Conservation (phyloP, 176 grass and related monocot genomes). For the Carex scoparia region DNA sequence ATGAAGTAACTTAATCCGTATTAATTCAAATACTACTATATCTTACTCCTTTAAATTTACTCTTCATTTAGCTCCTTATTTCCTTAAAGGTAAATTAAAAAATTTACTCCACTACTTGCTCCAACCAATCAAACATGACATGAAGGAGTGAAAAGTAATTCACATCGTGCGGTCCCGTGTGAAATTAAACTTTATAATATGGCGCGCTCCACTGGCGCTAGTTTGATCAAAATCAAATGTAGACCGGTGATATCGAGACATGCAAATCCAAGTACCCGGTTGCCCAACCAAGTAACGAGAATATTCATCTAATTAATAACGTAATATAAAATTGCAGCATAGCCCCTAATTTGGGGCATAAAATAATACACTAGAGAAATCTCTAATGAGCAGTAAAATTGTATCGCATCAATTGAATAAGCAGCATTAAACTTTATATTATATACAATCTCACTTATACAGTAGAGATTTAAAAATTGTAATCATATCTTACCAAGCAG, state of each 20-base stretch:
- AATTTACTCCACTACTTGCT: too few species aligned
- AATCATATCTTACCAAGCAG: constrained; percentile 50
- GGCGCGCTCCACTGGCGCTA: too few species aligned
- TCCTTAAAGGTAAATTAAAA: too few species aligned
- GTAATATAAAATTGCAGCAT: not conserved
- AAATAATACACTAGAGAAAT: not conserved
- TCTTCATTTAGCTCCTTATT: too few species aligned
- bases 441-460: constrained; percentile 1
- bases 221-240: not conserved
- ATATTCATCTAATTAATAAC: not conserved
- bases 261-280: not conserved
- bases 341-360: not conserved
- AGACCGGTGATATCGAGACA: not conserved
- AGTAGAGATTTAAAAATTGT: not conserved
- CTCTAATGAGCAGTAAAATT: not conserved
- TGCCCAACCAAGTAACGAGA: not conserved
- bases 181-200: not conserved
- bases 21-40: too few species aligned
- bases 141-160: not conserved
- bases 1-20: too few species aligned
- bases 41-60: too few species aligned
- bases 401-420: not conserved
- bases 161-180: not conserved
- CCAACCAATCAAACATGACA: too few species aligned
- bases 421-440: not conserved